Conservation (phyloP, 768 basidiomycete genomes). For the Mycena rebaudengoi region DNA sequence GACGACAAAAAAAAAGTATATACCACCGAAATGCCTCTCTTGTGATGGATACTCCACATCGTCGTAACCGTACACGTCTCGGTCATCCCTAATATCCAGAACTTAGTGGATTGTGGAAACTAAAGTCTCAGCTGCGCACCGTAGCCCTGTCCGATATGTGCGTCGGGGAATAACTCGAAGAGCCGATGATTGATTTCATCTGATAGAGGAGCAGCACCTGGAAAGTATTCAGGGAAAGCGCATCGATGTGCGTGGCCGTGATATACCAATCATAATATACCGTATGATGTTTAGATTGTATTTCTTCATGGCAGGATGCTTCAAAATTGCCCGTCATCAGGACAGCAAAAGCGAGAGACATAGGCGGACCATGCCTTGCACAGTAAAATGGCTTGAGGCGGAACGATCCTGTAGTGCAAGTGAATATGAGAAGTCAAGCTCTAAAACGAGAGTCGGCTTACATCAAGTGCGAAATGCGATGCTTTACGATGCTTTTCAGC, state of each 20-base stretch:
- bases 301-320: slow-evolving; percentile 62
- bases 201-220: slow-evolving; percentile 67
- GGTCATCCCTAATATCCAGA: slow-evolving; percentile 62
- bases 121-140: slow-evolving; percentile 40
- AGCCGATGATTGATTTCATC: slow-evolving; percentile 60
- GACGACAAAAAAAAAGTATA: background rate
- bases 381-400: slow-evolving; percentile 63
- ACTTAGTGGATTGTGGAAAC: background rate
- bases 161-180: slow-evolving; percentile 57
- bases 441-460: slow-evolving; percentile 27
- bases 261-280: slow-evolving; percentile 48
- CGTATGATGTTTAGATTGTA: slow-evolving; percentile 56
- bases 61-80: slow-evolving; percentile 64
- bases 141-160: slow-evolving; percentile 66
- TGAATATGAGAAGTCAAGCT: background rate
- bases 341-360: background rate
- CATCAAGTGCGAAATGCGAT: slow-evolving; percentile 66
- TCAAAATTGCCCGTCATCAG: background rate
- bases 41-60: slow-evolving; percentile 56
- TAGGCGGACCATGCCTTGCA: slow-evolving; percentile 52
- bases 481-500: slow-evolving; percentile 65
- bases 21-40: slow-evolving; percentile 57
- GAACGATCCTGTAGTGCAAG: slow-evolving; percentile 53
- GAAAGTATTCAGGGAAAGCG: background rate
- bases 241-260: background rate